Conservation (phyloP, 129 eudicot genomes). For the Arctium minus region DNA sequence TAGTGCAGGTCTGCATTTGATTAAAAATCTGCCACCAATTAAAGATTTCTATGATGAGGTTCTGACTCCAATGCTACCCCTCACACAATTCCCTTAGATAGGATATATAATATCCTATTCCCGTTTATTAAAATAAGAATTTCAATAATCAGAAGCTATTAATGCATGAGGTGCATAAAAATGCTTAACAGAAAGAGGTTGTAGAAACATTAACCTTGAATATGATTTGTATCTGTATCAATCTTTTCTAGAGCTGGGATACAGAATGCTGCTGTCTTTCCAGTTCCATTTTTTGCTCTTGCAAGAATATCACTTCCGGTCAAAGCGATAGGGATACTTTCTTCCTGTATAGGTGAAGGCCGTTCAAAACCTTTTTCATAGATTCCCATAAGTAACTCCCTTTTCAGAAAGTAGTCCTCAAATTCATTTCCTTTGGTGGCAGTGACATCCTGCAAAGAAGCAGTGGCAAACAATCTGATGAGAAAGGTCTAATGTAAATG, state of each 20-base stretch:
- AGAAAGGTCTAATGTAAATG: background rate
- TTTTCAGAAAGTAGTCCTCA: slow-evolving; percentile 67
- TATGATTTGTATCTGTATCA: slow-evolving; percentile 46
- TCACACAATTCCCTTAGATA: background rate
- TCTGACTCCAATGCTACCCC: background rate
- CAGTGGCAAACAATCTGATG: background rate
- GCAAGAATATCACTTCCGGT: slow-evolving; percentile 85
- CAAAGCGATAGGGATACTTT: slow-evolving; percentile 86
- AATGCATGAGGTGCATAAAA: background rate
- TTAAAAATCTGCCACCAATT: background rate
- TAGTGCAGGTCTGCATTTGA: background rate
- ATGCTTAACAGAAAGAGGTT: background rate
- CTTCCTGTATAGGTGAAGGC: slow-evolving; percentile 92
- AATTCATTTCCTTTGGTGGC: slow-evolving; percentile 78
- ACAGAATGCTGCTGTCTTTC: slow-evolving; percentile 88
- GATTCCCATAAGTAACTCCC: slow-evolving; percentile 68
- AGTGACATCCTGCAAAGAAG: slow-evolving; percentile 57
- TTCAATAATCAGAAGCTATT: background rate
- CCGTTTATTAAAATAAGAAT: background rate
- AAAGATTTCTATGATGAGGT: background rate
- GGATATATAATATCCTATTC: background rate
- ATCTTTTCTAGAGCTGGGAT: slow-evolving; percentile 70
- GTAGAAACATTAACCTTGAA: slow-evolving; percentile 40
- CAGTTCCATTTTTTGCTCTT: slow-evolving; percentile 68
- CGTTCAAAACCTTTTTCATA: slow-evolving; percentile 69